phyloP scores from a whole-genome alignment of 495 filamentous ascomycete genomes.

The Penicillium lividum region DNA sequence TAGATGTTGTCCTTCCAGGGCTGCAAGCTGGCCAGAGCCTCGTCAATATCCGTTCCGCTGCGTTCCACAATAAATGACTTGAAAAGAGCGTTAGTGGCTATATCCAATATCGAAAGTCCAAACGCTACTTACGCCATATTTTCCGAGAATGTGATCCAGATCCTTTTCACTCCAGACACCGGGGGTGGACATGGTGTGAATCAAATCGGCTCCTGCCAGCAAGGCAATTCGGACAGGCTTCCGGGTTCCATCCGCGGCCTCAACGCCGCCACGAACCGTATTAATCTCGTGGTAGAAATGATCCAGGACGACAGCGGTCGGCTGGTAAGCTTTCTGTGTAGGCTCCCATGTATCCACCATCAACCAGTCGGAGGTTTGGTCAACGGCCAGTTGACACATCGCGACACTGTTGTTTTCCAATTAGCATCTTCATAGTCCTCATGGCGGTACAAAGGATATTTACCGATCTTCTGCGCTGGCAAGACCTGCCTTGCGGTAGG shows the following conservation, averaged over 20 bases:
- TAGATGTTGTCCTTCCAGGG: conserved; percentile 78
- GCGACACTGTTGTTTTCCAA: conserved; percentile 37
- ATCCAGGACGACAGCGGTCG: conserved; percentile 84
- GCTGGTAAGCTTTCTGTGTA: conserved; percentile 75
- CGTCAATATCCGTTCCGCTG: conserved; percentile 84
- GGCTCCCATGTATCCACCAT: conserved; percentile 87
- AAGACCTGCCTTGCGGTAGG: conserved; percentile 89
- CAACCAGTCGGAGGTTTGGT: conserved; percentile 71
- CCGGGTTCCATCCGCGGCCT: conserved; percentile 59
- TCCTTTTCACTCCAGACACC: conserved; percentile 81
- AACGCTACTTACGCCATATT: conserved; percentile 62
- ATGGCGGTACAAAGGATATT: neutral
- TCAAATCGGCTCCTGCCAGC: conserved; percentile 77
- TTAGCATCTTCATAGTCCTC: neutral
- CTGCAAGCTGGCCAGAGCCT: conserved; percentile 72
- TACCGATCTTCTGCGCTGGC: conserved; percentile 73
- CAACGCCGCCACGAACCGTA: conserved; percentile 69
- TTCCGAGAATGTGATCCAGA: conserved; percentile 82
- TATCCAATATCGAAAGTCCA: neutral
- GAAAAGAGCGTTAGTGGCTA: neutral
- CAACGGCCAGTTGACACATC: conserved; percentile 80
- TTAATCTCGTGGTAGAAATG: conserved; percentile 92
- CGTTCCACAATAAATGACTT: conserved; percentile 85
- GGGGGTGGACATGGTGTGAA: conserved; percentile 80
- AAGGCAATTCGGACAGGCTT: conserved; percentile 70